Evolutionary conservation across 257 asterid genomes (phyloP).

Genomic region (Capsicum chinense): DNA sequence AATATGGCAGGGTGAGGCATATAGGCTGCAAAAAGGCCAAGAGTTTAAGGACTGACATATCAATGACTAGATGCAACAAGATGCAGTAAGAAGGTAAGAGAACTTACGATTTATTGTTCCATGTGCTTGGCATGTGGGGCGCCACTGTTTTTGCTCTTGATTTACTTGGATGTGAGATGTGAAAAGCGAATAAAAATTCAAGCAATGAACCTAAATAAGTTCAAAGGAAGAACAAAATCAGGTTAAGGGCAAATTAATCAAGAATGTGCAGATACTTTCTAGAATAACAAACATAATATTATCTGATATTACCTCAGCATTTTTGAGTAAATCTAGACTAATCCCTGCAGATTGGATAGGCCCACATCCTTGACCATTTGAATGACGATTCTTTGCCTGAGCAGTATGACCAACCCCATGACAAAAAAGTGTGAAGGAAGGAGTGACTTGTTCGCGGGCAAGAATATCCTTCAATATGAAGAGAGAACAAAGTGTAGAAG

Average conservation of each 20-base stretch:
- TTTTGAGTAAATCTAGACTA: slow-evolving; percentile 69
- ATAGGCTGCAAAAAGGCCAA: slow-evolving; percentile 42
- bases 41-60: neutral
- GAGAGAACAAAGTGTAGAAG: too few relatives aligned
- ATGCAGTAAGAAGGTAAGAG: neutral
- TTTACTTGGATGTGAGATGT: slow-evolving; percentile 78
- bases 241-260: neutral
- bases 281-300: too few relatives aligned
- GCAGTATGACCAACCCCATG: slow-evolving; percentile 78
- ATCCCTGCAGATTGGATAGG: slow-evolving; percentile 73
- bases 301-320: slow-evolving; percentile 57
- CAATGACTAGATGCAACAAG: neutral
- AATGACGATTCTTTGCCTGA: slow-evolving; percentile 71
- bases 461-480: slow-evolving; percentile 56
- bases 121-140: slow-evolving; percentile 78
- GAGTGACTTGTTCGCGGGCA: slow-evolving; percentile 71
- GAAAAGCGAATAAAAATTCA: slow-evolving; percentile 73
- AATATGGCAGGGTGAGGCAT: slow-evolving; percentile 80
- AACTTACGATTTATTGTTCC: slow-evolving; percentile 72
- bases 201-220: slow-evolving; percentile 58
- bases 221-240: neutral
- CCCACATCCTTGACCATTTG: slow-evolving; percentile 81
- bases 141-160: slow-evolving; percentile 74
- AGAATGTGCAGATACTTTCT: neutral
- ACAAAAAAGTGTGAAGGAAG: slow-evolving; percentile 68